These are phyloP conservation scores for Plantago major DNA, from an alignment of 257 asterid genomes.

Conservation along the genomic window DNA sequence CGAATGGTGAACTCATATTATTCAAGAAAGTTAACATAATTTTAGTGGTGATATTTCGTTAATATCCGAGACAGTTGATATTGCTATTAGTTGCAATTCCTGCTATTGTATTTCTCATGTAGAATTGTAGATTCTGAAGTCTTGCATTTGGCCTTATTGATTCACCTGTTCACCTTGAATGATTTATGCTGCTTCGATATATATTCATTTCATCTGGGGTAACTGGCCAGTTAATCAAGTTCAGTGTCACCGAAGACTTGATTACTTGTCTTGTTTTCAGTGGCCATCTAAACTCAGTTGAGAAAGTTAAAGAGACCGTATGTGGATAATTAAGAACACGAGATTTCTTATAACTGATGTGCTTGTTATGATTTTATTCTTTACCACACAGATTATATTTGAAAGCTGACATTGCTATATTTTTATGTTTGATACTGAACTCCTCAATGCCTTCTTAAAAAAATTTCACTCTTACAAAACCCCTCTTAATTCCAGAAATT, in stretches of 20 bases:
- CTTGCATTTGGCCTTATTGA: constrained; percentile 15
- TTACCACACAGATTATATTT: neutral
- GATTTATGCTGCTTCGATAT: constrained; percentile 10
- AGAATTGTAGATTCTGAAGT: constrained; percentile 12
- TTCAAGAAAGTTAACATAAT: too few relatives aligned
- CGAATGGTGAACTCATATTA: too few relatives aligned
- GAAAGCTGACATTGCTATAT: too few relatives aligned
- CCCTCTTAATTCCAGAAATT: constrained; percentile 55
- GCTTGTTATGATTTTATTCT: neutral
- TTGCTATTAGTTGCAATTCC: too few relatives aligned
- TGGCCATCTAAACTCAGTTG: constrained; percentile 2
- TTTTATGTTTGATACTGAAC: neutral
- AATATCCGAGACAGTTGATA: too few relatives aligned
- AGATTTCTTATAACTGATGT: constrained; percentile 1
- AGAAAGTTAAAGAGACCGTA: too few relatives aligned
- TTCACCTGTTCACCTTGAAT: constrained; percentile 6
- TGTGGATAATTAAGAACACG: neutral
- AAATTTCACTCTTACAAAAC: constrained; percentile 2
- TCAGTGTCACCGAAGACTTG: constrained; percentile 14
- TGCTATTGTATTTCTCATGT: neutral
- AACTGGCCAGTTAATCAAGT: neutral
- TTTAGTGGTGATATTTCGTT: too few relatives aligned
- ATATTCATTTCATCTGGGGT: constrained; percentile 17
- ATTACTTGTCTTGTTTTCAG: constrained; percentile 7
- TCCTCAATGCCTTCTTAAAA: neutral